Evolutionary conservation across 495 filamentous ascomycete genomes (phyloP), one percentile per base, ranked within the genome.

Genomic region (Daldinia loculata): DNA sequence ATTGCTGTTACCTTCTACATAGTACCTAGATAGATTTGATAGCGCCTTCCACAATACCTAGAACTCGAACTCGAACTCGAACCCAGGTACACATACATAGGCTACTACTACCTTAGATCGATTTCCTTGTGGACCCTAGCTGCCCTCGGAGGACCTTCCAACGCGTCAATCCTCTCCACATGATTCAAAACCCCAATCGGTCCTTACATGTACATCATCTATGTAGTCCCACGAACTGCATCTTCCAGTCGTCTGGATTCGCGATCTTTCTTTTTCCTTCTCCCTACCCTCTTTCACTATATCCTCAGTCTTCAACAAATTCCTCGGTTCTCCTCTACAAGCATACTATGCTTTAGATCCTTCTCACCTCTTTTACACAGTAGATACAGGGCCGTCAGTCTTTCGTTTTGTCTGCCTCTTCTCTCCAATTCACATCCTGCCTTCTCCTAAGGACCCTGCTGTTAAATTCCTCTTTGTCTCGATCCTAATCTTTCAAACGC

Each of bases 391-490:
- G 27, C 30, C 45, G 55, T 48, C 29, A 65, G 70, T 69, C 70
- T 72, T 69, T 72, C 70, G 70, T 69, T 72, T 62, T 67, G 41
- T 50, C 48, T 65, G 36, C 57, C 63, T 65, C 56, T 59, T 53
- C 55, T 45, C 29, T 64, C 48, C 19, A 22, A 53, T 34, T 51
- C 11, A 27, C 61, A 56, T 65, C 56, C 24, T 45, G 22, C 29
- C 30, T 56, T 65, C 52, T 72, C 63, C 70, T 72, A 68, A 30
- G 65, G 34, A 48, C 56, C 56, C 55, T 67, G 60, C 59, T 48
- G 38, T 67, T 60, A 39, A 30, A 53, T 51, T 29, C 22, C 14
- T 58, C 52, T 55, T 68, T 51, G 50, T 61, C 53, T 71, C 53
- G 15, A 14, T 45, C 45, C 57, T 62, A 27, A 57, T 61, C 38